phyloP scores from a whole-genome alignment of 2,329 filamentous ascomycete genomes.

The Purpureocillium lavendulum region DNA sequence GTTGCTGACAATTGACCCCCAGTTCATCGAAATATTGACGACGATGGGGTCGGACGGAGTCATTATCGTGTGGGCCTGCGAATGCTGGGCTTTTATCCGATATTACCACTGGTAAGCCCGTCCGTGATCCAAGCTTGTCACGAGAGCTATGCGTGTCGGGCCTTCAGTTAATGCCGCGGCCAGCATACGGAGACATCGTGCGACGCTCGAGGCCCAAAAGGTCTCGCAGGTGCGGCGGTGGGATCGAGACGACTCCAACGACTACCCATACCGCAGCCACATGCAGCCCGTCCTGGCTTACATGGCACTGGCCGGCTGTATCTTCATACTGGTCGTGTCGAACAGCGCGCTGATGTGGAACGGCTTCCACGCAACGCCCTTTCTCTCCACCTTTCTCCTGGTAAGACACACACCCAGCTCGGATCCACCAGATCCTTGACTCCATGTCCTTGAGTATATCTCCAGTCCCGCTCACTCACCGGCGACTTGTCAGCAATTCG shows the following conservation, averaged over 20 bases:
- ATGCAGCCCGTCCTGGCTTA: slow-evolving; percentile 28
- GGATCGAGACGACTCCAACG: slow-evolving; percentile 11
- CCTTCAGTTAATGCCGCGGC: too few species aligned
- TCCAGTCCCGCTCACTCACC: too few species aligned
- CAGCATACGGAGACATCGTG: slow-evolving; percentile 15
- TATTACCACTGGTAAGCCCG: slow-evolving; percentile 25
- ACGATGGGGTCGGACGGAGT: slow-evolving; percentile 26
- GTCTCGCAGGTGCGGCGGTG: slow-evolving; percentile 18
- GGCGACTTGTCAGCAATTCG: background rate
- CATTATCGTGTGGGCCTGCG: slow-evolving; percentile 30
- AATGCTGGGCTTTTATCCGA: slow-evolving; percentile 30
- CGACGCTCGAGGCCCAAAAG: slow-evolving; percentile 11
- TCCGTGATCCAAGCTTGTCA: background rate
- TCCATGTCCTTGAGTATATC: background rate
- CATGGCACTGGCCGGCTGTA: slow-evolving; percentile 22
- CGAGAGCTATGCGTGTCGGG: too few species aligned
- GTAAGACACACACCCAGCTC: slow-evolving; percentile 12
- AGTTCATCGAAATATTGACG: slow-evolving; percentile 30
- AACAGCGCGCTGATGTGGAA: slow-evolving; percentile 27
- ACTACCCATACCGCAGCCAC: slow-evolving; percentile 30
- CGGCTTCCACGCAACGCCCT: slow-evolving; percentile 21
- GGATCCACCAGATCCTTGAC: background rate
- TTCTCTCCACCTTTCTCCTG: slow-evolving; percentile 28
- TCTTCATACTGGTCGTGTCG: slow-evolving; percentile 23
- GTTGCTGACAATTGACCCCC: slow-evolving; percentile 1